Evolutionary conservation across 1,284 basidiomycete genomes (phyloP).

Genomic region (Marasmius tenuissimus): DNA sequence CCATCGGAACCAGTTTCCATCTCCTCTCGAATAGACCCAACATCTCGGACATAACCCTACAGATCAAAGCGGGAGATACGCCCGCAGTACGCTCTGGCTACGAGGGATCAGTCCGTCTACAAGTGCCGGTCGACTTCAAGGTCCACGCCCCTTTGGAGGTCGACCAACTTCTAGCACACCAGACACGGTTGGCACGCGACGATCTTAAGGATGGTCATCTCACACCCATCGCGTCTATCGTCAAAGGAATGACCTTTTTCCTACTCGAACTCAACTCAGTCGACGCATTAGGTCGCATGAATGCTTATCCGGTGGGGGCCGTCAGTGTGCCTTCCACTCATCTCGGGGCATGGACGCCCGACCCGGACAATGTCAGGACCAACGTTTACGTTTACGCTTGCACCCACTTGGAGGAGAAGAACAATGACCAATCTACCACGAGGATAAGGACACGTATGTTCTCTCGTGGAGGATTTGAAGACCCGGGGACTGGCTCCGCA

Average conservation of each 20-base stretch:
- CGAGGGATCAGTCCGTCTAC: slow-evolving; percentile 27
- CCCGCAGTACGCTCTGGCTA: slow-evolving; percentile 27
- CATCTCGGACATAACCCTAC: slow-evolving; percentile 26
- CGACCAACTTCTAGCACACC: slow-evolving; percentile 22
- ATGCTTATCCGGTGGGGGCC: slow-evolving; percentile 21
- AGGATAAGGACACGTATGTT: slow-evolving; percentile 40
- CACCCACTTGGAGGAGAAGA: slow-evolving; percentile 19
- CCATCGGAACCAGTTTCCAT: slow-evolving; percentile 40
- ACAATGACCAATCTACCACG: slow-evolving; percentile 14
- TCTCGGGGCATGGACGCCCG: slow-evolving; percentile 37
- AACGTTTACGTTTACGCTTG: slow-evolving; percentile 35
- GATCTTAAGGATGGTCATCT: slow-evolving; percentile 33
- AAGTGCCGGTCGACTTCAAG: slow-evolving; percentile 41
- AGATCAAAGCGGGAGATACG: slow-evolving; percentile 41
- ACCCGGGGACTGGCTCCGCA: slow-evolving; percentile 47
- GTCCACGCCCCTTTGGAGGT: slow-evolving; percentile 30
- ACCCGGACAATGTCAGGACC: not conserved
- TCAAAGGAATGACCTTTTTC: slow-evolving; percentile 47
- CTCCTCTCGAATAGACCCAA: slow-evolving; percentile 26
- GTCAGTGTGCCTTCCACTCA: slow-evolving; percentile 20
- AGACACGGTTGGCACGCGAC: slow-evolving; percentile 24
- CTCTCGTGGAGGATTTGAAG: slow-evolving; percentile 32
- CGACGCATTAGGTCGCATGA: slow-evolving; percentile 32
- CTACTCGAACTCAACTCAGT: slow-evolving; percentile 36
- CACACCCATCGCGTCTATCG: slow-evolving; percentile 41